These are phyloP conservation scores for Macrolepiota fuliginosa DNA, from an alignment of 768 basidiomycete genomes.

Conservation along the genomic window DNA sequence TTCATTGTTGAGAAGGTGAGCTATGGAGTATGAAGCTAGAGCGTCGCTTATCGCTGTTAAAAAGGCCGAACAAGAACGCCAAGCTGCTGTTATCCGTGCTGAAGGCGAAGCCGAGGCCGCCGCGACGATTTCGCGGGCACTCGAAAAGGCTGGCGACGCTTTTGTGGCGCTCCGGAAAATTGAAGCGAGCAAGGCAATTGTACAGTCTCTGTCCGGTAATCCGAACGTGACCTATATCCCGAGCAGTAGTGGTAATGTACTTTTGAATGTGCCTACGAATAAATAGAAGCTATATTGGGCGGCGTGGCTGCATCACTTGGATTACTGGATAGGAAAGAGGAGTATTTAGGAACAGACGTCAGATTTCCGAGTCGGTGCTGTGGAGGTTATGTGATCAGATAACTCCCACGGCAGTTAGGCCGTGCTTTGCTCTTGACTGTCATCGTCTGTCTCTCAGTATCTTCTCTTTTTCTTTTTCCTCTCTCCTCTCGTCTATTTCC, in stretches of 20 bases:
- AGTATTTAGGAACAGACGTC: conserved; percentile 12
- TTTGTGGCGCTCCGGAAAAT: conserved; percentile 95
- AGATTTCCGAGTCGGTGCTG: conserved; percentile 13
- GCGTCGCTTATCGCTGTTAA: conserved; percentile 15
- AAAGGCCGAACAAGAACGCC: conserved; percentile 98
- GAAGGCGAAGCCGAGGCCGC: conserved; percentile 99
- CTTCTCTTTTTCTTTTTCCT: conserved; percentile 48
- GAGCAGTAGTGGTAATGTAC: conserved; percentile 70
- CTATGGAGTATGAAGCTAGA: background rate
- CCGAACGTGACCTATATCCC: conserved; percentile 91
- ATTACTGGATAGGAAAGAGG: conserved; percentile 10
- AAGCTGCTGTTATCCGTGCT: conserved; percentile 96
- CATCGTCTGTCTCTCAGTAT: conserved; percentile 45
- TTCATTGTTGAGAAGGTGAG: conserved; percentile 96
- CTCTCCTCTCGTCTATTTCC: conserved; percentile 45
- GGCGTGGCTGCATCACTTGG: conserved; percentile 6
- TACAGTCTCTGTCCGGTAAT: conserved; percentile 73
- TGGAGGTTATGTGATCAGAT: conserved; percentile 27
- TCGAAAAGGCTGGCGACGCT: conserved; percentile 94
- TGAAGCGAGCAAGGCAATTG: conserved; percentile 98
- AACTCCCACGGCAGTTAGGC: conserved; percentile 37
- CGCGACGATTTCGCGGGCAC: conserved; percentile 82
- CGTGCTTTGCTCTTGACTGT: conserved; percentile 42
- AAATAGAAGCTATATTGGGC: conserved; percentile 28
- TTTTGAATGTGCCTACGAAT: conserved; percentile 76